Base-by-base conservation (phyloP, 331 rosid species). In the Rhamnella rubrinervis region DNA sequence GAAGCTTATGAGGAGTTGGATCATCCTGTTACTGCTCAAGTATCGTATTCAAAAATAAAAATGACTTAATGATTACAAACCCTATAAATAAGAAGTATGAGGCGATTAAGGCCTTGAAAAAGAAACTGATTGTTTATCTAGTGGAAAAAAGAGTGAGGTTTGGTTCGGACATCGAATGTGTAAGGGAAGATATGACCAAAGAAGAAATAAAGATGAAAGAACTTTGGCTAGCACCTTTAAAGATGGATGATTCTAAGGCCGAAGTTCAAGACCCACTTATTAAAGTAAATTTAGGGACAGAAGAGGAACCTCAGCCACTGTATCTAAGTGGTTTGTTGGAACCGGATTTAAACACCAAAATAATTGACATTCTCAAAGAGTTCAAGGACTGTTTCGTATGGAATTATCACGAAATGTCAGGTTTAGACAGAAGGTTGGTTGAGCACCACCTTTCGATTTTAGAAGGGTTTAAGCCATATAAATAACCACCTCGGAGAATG, bases 301-400 rank as follows among this genome's bases (percentile, higher is more conserved):
- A 28, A 14, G 8, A 65, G 1, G 25, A 47, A 4, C 41, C 56
- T 13, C 10, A n/a, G 1, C 58, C 58, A 6, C 6, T 26, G 5
- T 65, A 46, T 7, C 11, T 65, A 1, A 49, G 70, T 28, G 51
- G 15, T 0, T 51, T 65, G 1, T 4, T 65, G 7, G 18, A 16
- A 2, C 0, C 2, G 5, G 15, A 2, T 16, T 6, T 23, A 0
- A 15, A n/a, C 1, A 2, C 8, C 6, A 58, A 65, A 7, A 7
- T 65, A 0, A 17, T 14, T 44, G 23, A 18, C 2, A 8, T 47
- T 14, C 16, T 4, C 1, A 51, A 6, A 39, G 70, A 65, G 1
- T 65, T 9, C 23, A 63, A 41, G 4, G 67, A 63, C 40, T 41
- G 67, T 39, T 63, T 63, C n/a, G 53, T 17, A n/a, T n/a, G n/a